Conservation (phyloP, 202 grass and related monocot genomes). For the Bolboschoenoplectus hybrid region DNA sequence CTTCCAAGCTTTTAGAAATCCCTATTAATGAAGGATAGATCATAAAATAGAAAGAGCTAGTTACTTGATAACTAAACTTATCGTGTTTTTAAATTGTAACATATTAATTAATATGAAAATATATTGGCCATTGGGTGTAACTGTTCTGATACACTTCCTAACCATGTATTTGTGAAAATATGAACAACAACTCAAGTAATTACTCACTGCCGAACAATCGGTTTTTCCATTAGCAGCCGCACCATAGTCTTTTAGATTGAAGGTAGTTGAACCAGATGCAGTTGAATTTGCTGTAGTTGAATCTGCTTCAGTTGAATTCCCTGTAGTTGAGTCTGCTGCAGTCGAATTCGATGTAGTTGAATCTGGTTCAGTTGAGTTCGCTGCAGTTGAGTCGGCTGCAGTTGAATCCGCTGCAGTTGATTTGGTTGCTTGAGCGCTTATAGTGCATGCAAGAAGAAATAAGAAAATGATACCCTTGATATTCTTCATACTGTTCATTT, state of each 20-base stretch:
- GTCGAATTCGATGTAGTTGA: no score
- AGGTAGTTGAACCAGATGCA: neutral
- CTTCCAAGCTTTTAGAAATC: neutral
- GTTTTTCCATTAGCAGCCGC: neutral
- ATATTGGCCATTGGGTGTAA: neutral
- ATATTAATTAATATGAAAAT: neutral
- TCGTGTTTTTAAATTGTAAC: neutral
- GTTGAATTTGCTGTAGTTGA: no score
- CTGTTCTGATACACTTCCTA: neutral
- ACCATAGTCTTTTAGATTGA: constrained; percentile 10
- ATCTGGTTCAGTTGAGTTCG: no score
- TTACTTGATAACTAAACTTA: neutral
- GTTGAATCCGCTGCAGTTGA: neutral
- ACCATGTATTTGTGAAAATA: neutral
- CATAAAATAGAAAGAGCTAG: neutral
- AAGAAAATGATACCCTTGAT: neutral
- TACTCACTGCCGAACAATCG: neutral
- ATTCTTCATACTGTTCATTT: neutral
- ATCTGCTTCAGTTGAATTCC: neutral
- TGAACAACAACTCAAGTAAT: neutral
- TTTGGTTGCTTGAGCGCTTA: neutral
- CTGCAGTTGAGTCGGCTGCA: neutral
- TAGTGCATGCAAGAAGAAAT: neutral
- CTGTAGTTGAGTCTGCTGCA: neutral
- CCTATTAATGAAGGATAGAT: neutral